A percentile compares a stretch with the other conserved stretches of the same genome.
Conservation (phyloP, 2,329 filamentous ascomycete species). For the Diaporthe vexans region DNA sequence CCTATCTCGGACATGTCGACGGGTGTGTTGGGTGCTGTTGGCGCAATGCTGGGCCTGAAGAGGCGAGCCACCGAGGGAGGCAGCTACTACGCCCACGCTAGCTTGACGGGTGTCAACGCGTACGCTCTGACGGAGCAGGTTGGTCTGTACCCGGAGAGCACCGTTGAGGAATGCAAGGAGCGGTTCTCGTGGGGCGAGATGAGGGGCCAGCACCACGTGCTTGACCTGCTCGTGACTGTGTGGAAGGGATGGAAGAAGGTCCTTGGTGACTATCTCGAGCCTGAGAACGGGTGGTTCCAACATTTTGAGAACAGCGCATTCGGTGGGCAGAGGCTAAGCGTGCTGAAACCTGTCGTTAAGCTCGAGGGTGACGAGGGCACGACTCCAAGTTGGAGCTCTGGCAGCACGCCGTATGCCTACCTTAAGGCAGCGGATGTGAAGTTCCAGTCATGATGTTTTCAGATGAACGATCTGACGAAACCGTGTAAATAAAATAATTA, state of each 20-base stretch:
- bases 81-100: slow-evolving; percentile 50
- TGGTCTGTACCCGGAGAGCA: slow-evolving; percentile 49
- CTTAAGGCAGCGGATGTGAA: slow-evolving; percentile 41
- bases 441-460: not conserved
- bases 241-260: slow-evolving; percentile 46
- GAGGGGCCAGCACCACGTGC: slow-evolving; percentile 47
- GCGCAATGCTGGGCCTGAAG: slow-evolving; percentile 50
- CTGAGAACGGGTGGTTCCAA: slow-evolving; percentile 46
- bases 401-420: slow-evolving; percentile 46
- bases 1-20: slow-evolving; percentile 55
- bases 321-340: slow-evolving; percentile 44
- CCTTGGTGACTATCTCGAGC: slow-evolving; percentile 43
- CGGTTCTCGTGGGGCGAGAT: slow-evolving; percentile 48
- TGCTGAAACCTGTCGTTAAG: slow-evolving; percentile 46
- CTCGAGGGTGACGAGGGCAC: slow-evolving; percentile 43
- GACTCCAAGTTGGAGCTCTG: slow-evolving; percentile 44
- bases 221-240: slow-evolving; percentile 46
- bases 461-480: not conserved
- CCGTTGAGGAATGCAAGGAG: slow-evolving; percentile 45
- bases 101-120: slow-evolving; percentile 48
- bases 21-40: slow-evolving; percentile 50
- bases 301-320: slow-evolving; percentile 46
- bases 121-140: slow-evolving; percentile 49
- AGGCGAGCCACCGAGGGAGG: slow-evolving; percentile 51
- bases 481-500: not conserved